Evolutionary conservation across 75 land plant genomes (phyloP).

Genomic region (Picea sitchensis): DNA sequence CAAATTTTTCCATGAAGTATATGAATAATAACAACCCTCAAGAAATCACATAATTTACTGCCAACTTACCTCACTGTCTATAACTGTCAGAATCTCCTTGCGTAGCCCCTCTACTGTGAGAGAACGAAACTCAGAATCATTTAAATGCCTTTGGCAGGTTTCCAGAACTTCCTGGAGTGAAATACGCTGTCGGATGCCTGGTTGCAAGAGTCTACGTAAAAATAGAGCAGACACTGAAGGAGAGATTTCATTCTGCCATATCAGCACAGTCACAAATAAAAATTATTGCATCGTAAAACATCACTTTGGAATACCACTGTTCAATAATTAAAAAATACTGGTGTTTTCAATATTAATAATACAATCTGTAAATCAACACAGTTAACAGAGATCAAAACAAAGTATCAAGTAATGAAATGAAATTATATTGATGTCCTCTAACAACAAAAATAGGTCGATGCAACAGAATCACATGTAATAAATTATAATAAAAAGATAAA

Average conservation of each 20-base stretch:
- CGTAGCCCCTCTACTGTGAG: constrained; percentile 60
- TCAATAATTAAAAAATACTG: not conserved
- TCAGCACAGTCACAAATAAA: not conserved
- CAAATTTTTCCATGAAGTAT: not conserved
- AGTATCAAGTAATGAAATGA: too few relatives aligned
- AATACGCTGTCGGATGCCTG: constrained; percentile 57
- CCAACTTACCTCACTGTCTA: constrained; percentile 42
- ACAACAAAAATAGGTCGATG: too few relatives aligned
- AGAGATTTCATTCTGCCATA: constrained; percentile 47
- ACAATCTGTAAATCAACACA: not conserved
- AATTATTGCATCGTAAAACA: not conserved
- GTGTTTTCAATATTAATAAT: not conserved
- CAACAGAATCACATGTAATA: too few relatives aligned
- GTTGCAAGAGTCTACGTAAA: constrained; percentile 70
- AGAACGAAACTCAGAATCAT: constrained; percentile 58
- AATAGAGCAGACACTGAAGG: constrained; percentile 60
- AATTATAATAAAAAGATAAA: too few relatives aligned
- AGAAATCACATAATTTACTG: not conserved
- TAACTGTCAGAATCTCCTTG: constrained; percentile 52
- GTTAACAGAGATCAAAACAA: not conserved
- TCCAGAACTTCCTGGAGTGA: constrained; percentile 54
- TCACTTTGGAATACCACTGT: not conserved
- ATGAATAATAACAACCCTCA: not conserved
- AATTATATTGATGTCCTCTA: too few relatives aligned
- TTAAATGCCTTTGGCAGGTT: constrained; percentile 43